These are phyloP conservation scores for Phaeosphaeria sp. DNA, from an alignment of 2,329 filamentous ascomycete species.

Conservation along the genomic window DNA sequence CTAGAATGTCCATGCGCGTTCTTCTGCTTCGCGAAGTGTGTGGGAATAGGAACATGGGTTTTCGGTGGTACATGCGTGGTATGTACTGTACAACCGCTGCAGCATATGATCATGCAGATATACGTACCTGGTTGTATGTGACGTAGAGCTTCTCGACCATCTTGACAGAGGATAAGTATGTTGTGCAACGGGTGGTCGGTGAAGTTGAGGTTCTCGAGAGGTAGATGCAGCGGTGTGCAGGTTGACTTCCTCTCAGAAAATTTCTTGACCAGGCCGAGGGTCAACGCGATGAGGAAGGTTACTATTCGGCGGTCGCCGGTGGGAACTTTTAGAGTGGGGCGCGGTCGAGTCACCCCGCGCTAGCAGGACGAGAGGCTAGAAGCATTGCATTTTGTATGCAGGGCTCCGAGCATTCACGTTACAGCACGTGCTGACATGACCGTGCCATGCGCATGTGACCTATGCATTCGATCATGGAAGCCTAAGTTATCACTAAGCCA, in stretches of 20 bases:
- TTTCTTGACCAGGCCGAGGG: neutral
- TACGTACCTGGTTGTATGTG: conserved; percentile 52
- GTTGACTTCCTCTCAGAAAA: neutral
- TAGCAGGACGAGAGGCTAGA: neutral
- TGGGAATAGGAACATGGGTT: neutral
- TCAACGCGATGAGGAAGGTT: neutral
- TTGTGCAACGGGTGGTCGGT: neutral
- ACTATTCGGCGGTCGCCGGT: neutral
- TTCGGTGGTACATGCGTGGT: conserved; percentile 3
- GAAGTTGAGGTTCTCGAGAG: neutral
- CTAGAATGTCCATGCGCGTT: neutral
- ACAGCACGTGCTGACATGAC: neutral
- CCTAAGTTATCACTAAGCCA: neutral
- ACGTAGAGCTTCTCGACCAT: conserved; percentile 54
- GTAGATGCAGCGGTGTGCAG: neutral
- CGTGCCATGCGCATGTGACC: neutral
- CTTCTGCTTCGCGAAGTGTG: conserved; percentile 1
- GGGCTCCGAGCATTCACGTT: neutral
- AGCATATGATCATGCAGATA: neutral
- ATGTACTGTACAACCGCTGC: neutral
- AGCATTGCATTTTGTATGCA: neutral
- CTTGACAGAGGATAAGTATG: conserved; percentile 15
- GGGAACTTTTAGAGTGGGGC: conserved; percentile 1
- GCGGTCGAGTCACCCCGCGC: conserved; percentile 1
- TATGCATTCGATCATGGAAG: neutral